Base-by-base conservation (phyloP, 2,329 filamentous ascomycete genomes). In the Colletotrichum salicis region DNA sequence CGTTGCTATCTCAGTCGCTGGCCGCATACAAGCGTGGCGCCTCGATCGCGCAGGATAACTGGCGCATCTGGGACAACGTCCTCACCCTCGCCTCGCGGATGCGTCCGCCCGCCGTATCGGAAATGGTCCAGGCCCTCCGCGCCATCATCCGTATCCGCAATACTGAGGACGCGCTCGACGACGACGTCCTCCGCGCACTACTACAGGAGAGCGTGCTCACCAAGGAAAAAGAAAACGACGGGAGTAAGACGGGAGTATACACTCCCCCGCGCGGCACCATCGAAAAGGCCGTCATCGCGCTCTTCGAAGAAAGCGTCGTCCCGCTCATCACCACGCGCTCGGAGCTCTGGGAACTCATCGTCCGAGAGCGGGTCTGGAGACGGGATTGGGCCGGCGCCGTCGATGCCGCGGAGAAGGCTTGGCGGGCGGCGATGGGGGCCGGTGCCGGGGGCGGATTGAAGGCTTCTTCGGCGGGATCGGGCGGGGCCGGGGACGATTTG, bases 61-160 rank as follows among this genome's bases (percentile, higher is more conserved):
- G 93, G 88, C 91, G 94, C 76, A 98, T 99, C 80, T 98, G 96
- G 96, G 94, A 97, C 79, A 99, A 99, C 77, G 92, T 98, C 19
- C 89, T 99, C 69, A 96, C 95, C 0, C 91, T 98, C 27, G 93
- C 94, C 0, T 90, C 93, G 0, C 93, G 94, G 1, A 88, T 96
- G 33, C 87, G 87, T 1, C 95, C 96, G 0, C 92, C 94, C 0
- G 90, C 92, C 0, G 91, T 94, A 78, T 81, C 86, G 0, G 94
- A 98, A 73, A 89, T 97, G 62, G 84, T 97, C 37, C 86, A 92
- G 5, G 94, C 94, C 0, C 88, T 96, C 71, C 89, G 88, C 52
- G 90, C 92, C 72, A 87, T 98, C 63, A 90, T 97, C 65, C 90
- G 92, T 29, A 89, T 98, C 51, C 91, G 94, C 52, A 87, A 91